These are phyloP conservation scores for Hirsutella rhossiliensis DNA, from an alignment of 2,329 filamentous ascomycete species.

Conservation along the genomic window DNA sequence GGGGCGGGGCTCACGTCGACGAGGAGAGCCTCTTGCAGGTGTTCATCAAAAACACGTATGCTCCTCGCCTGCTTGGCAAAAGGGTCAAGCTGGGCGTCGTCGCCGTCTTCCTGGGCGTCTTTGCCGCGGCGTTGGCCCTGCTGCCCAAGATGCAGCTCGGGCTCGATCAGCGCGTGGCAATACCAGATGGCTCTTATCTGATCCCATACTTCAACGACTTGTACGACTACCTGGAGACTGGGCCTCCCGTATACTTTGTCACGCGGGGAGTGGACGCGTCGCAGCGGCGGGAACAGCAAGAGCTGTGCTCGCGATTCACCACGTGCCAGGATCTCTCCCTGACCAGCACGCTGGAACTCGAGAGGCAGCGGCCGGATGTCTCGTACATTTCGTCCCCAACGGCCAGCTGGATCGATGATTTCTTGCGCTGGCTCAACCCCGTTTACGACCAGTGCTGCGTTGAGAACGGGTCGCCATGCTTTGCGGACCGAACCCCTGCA, in stretches of 20 bases:
- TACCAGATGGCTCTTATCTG: slow-evolving; percentile 87
- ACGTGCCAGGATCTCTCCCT: slow-evolving; percentile 77
- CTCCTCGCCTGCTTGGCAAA: slow-evolving; percentile 66
- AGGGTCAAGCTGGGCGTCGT: slow-evolving; percentile 69
- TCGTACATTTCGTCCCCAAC: slow-evolving; percentile 83
- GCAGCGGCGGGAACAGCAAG: slow-evolving; percentile 61
- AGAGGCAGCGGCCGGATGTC: slow-evolving; percentile 76
- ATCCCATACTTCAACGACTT: slow-evolving; percentile 96
- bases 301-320: slow-evolving; percentile 83
- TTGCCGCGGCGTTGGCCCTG: slow-evolving; percentile 74
- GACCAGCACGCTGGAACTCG: slow-evolving; percentile 83
- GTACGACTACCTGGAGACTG: slow-evolving; percentile 81
- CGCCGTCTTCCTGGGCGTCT: slow-evolving; percentile 73
- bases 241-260: slow-evolving; percentile 94
- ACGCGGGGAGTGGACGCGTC: slow-evolving; percentile 73
- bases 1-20: slow-evolving; percentile 55
- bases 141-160: slow-evolving; percentile 78
- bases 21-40: slow-evolving; percentile 75
- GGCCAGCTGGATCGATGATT: slow-evolving; percentile 95
- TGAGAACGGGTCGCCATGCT: slow-evolving; percentile 62
- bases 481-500: slow-evolving; percentile 59
- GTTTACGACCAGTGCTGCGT: slow-evolving; percentile 60
- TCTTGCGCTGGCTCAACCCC: slow-evolving; percentile 93
- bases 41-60: slow-evolving; percentile 86
- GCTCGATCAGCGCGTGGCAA: slow-evolving; percentile 86